Base-by-base conservation (phyloP, 495 filamentous ascomycete genomes). In the Penicillium salamii region DNA sequence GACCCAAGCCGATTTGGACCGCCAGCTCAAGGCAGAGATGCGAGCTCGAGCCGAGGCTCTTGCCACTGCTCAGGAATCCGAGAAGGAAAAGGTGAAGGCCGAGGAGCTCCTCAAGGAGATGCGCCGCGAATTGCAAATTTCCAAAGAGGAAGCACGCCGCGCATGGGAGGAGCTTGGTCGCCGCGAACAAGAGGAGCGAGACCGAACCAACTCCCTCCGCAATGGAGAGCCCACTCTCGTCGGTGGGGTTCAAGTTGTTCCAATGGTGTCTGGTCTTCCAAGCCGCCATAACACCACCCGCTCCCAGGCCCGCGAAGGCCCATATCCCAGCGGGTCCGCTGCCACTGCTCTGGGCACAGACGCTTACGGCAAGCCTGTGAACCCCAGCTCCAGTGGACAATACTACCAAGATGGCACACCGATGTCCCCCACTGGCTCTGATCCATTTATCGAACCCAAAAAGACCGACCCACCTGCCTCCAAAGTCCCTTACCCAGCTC, bases 121-220 rank as follows among this genome's bases (percentile, higher is more conserved):
- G 85, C 84, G 83, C 31, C 85, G 92, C 35, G 93, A 98, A 66
- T 73, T 98, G 24, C 81, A 88, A 49, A 98, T 98, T 42, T 93
- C 90, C 31, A 96, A 96, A 59, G 92, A 97, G 51, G 93, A 98
- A 70, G 93, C 95, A 21, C 83, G 95, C 24, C 81, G 93, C 43
- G 93, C 93, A 2, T 98, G 93, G 93, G 93, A 98, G 61, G 93
- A 98, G 61, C 81, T 98, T 2, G 93, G 93, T 15, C 81, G 93
- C 36, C 82, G 91, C 38, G 95, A 97, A 66, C 90, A 96, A 57
- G 90, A 95, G 66, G 92, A 97, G 65, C 80, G 95, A n/a, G 92
- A 97, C 46, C 75, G 89, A n/a, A 95, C 88, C 7, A 78, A 80
- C 46, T 88, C 86, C 26, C 78, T 98, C 13, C 83, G 90, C 61